Evolutionary conservation across 2,329 filamentous ascomycete species (phyloP).

Genomic region (Nemania sp.): DNA sequence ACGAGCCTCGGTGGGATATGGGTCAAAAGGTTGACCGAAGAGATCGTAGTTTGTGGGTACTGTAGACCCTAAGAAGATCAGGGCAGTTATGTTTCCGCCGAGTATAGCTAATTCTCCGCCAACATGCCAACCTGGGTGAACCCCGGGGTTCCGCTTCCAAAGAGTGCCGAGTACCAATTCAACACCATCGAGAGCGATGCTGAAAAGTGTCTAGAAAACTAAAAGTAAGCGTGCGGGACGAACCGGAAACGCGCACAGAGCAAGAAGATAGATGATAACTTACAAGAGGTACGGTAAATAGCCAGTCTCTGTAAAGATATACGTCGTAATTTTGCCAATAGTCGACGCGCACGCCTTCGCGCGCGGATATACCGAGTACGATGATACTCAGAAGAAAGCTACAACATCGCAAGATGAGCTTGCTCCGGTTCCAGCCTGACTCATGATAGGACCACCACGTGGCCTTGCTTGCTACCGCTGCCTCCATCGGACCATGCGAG

Average conservation of each 20-base stretch:
- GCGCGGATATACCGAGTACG: constrained; percentile 7
- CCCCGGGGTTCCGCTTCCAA: constrained; percentile 15
- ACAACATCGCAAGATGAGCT: constrained; percentile 11
- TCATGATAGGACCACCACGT: constrained; percentile 13
- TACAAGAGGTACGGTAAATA: constrained; percentile 11
- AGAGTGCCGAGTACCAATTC: constrained; percentile 2
- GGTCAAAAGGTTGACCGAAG: not conserved
- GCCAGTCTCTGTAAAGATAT: constrained; percentile 2
- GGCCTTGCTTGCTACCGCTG: constrained; percentile 3
- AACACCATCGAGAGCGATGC: not conserved
- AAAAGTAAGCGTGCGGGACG: not conserved
- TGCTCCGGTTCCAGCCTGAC: constrained; percentile 17
- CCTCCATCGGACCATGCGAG: constrained; percentile 10
- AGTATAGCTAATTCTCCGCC: constrained; percentile 14
- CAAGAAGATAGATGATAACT: not conserved
- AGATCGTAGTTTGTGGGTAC: not conserved
- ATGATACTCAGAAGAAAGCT: constrained; percentile 8
- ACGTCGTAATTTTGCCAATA: not conserved
- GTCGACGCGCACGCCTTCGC: not conserved
- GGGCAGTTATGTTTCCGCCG: constrained; percentile 15
- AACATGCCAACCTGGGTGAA: constrained; percentile 21
- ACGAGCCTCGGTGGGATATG: not conserved
- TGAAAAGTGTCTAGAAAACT: constrained; percentile 6
- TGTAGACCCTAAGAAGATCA: constrained; percentile 1
- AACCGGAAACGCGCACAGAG: not conserved